Evolutionary conservation across 768 basidiomycete species (phyloP).

Genomic region (Boletellus sp.): DNA sequence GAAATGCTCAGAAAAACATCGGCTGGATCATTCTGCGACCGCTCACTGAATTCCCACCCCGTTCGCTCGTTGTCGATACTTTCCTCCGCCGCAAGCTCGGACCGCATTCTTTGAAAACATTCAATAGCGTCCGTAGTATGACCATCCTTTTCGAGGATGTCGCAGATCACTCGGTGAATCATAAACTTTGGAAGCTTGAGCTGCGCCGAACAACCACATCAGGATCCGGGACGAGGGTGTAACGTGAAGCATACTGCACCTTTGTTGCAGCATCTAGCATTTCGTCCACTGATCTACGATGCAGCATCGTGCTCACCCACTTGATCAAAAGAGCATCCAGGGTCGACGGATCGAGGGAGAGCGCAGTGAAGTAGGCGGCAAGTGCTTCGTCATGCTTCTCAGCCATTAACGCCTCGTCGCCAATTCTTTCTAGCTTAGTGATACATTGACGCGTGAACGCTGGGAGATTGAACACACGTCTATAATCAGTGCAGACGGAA

Average conservation of each 20-base stretch:
- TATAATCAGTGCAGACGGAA: not conserved
- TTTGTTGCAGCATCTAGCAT: not conserved
- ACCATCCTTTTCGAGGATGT: not conserved
- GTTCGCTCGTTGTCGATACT: not conserved
- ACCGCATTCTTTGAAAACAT: not conserved
- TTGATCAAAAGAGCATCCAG: not conserved
- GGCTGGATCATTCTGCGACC: not conserved
- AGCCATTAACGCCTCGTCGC: not conserved
- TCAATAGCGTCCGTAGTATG: not conserved
- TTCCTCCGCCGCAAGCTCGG: not conserved
- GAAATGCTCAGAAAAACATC: not conserved
- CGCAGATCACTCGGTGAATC: conserved; percentile 2
- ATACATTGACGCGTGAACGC: not conserved
- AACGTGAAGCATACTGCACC: not conserved
- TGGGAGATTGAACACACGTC: too few relatives aligned
- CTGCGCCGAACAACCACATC: not conserved
- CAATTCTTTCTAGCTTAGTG: not conserved
- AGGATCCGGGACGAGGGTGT: too few relatives aligned
- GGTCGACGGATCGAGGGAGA: not conserved
- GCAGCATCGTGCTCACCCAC: not conserved
- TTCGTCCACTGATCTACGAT: not conserved
- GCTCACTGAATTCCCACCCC: not conserved
- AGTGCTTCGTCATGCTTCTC: not conserved
- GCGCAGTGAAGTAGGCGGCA: not conserved
- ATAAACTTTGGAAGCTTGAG: conserved; percentile 1